These are phyloP conservation scores for Pisolithus sp. DNA, from an alignment of 768 basidiomycete species.

Conservation along the genomic window DNA sequence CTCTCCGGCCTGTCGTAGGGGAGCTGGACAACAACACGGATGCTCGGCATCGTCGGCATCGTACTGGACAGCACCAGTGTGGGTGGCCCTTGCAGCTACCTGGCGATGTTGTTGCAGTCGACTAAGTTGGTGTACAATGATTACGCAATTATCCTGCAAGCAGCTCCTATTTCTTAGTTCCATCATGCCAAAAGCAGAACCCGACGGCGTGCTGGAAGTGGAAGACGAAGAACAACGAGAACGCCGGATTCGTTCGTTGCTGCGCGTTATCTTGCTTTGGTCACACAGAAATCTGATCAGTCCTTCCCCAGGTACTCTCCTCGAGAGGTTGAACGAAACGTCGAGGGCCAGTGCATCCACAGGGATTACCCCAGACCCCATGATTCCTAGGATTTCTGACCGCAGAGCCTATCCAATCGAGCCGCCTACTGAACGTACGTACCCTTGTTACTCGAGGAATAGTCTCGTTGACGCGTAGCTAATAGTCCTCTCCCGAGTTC, in stretches of 20 bases:
- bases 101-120: too few species aligned
- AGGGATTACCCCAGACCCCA: conserved; percentile 5
- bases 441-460: background rate
- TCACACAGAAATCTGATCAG: background rate
- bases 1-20: conserved; percentile 76
- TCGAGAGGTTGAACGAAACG: conserved; percentile 33
- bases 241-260: conserved; percentile 33
- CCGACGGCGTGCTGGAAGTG: conserved; percentile 32
- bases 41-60: conserved; percentile 27
- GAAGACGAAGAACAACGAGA: conserved; percentile 43
- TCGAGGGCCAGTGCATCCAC: conserved; percentile 11
- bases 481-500: conserved; percentile 58
- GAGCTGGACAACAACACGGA: conserved; percentile 73
- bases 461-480: background rate
- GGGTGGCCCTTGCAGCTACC: too few species aligned
- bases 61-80: background rate
- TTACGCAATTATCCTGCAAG: too few species aligned
- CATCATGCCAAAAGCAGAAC: conserved; percentile 2
- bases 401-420: conserved; percentile 30
- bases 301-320: conserved; percentile 29
- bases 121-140: too few species aligned
- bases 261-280: background rate
- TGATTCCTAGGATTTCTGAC: conserved; percentile 33
- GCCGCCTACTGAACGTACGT: conserved; percentile 47
- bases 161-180: background rate